Evolutionary conservation across 371 early-diverging fungal species (phyloP).

Genomic region (Mucor plumbeus): DNA sequence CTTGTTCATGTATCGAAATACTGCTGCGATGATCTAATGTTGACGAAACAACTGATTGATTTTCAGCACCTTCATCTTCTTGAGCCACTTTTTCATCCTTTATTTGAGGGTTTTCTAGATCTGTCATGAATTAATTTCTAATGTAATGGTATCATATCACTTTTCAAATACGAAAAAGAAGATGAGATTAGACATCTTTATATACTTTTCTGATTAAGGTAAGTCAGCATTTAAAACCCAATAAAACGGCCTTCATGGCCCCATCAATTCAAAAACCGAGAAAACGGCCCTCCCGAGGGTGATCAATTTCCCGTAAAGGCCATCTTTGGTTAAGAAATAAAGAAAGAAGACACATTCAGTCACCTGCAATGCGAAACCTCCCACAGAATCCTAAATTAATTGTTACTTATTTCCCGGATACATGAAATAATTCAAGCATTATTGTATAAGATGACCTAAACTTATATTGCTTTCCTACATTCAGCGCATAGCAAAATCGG

Average conservation of each 20-base stretch:
- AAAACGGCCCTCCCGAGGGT: neutral
- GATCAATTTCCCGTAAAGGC: neutral
- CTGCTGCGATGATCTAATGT: neutral
- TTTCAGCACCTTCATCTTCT: neutral
- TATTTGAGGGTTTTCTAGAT: neutral
- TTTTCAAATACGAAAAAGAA: neutral
- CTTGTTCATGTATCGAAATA: neutral
- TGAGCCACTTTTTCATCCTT: neutral
- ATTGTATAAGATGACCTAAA: neutral
- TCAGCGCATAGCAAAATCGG: too few species aligned
- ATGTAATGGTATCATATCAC: slow-evolving; percentile 5
- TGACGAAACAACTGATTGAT: neutral
- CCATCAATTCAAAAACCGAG: neutral
- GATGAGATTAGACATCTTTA: neutral
- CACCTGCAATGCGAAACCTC: slow-evolving; percentile 3
- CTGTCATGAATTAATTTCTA: neutral
- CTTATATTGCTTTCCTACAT: neutral
- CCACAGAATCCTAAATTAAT: neutral
- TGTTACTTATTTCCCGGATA: too few species aligned
- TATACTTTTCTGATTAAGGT: slow-evolving; percentile 1
- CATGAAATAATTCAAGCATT: neutral
- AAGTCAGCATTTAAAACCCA: neutral
- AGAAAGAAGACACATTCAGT: neutral
- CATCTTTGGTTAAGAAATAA: neutral
- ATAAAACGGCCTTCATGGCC: neutral